These are phyloP conservation scores for Sarocladiaceae sp. DNA, from an alignment of 2,329 filamentous ascomycete genomes.

Conservation along the genomic window DNA sequence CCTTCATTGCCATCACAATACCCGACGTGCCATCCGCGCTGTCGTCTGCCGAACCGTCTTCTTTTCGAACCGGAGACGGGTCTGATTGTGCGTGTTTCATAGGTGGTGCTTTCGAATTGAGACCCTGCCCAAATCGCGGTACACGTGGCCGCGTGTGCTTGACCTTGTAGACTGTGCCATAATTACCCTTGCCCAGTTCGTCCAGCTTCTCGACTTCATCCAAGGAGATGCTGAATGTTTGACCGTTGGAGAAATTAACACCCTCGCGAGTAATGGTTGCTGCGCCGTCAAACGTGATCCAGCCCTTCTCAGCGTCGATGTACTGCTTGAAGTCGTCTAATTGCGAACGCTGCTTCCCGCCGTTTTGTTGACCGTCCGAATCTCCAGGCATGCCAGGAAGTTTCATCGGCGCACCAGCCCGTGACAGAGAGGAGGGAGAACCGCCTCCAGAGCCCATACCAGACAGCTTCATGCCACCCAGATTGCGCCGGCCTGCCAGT, in stretches of 20 bases:
- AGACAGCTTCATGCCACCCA: conserved; percentile 44
- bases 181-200: conserved; percentile 95
- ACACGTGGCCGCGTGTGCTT: conserved; percentile 65
- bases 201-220: conserved; percentile 92
- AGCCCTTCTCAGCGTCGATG: conserved; percentile 87
- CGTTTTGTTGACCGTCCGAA: conserved; percentile 15
- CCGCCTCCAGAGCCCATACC: conserved; percentile 38
- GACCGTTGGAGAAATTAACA: conserved; percentile 86
- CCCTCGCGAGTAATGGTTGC: conserved; percentile 83
- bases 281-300: conserved; percentile 86
- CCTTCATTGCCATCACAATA: conserved; percentile 97
- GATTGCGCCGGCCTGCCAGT: too few relatives aligned
- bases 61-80: conserved; percentile 22
- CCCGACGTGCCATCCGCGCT: conserved; percentile 51
- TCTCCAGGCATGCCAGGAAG: conserved; percentile 33
- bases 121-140: conserved; percentile 53
- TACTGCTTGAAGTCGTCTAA: conserved; percentile 64
- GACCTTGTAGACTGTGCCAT: conserved; percentile 96
- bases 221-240: conserved; percentile 86
- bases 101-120: conserved; percentile 40
- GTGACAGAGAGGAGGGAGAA: conserved; percentile 19
- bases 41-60: conserved; percentile 23
- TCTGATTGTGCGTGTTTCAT: conserved; percentile 31
- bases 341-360: conserved; percentile 37
- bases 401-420: conserved; percentile 17